Percentiles rank a stretch among this genome's conserved stretches.
Evolutionary conservation across 2,329 filamentous ascomycete species (phyloP).

Genomic region (Aspergillus sp.): DNA sequence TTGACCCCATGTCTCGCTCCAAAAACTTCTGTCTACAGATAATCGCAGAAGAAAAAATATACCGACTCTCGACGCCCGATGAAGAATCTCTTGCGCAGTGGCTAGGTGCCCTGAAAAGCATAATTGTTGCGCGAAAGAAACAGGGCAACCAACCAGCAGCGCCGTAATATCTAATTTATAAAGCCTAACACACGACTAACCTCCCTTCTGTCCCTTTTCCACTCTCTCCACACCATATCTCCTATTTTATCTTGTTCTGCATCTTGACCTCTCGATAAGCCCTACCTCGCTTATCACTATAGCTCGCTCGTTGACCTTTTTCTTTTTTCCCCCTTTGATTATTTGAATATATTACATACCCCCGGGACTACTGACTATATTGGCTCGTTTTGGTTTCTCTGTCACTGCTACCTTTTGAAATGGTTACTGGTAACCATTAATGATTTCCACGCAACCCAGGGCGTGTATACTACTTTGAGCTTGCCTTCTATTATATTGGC

Average conservation of each 20-base stretch:
- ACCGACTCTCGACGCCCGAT: slow-evolving; percentile 71
- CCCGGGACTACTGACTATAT: slow-evolving; percentile 15
- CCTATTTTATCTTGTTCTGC: neutral
- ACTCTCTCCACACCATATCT: neutral
- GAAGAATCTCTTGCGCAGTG: slow-evolving; percentile 83
- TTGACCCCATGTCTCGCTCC: slow-evolving; percentile 80
- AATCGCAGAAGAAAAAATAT: slow-evolving; percentile 87
- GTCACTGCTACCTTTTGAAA: neutral
- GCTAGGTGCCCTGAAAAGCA: slow-evolving; percentile 86
- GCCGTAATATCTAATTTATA: neutral
- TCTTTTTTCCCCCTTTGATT: neutral
- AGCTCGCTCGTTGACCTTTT: neutral
- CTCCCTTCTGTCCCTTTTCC: neutral
- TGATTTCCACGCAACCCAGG: neutral
- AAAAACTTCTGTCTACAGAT: slow-evolving; percentile 88
- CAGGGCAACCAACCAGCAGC: slow-evolving; percentile 23
- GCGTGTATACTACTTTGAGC: neutral
- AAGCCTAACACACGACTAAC: neutral
- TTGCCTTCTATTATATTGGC: neutral
- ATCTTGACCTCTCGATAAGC: neutral
- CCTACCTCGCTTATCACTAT: neutral
- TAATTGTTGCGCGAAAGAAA: slow-evolving; percentile 39
- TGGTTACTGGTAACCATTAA: slow-evolving; percentile 3
- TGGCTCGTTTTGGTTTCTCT: slow-evolving; percentile 4
- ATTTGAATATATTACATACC: slow-evolving; percentile 20